Conservation (phyloP, 2,329 filamentous ascomycete genomes). For the Cordyceps tenuipes region DNA sequence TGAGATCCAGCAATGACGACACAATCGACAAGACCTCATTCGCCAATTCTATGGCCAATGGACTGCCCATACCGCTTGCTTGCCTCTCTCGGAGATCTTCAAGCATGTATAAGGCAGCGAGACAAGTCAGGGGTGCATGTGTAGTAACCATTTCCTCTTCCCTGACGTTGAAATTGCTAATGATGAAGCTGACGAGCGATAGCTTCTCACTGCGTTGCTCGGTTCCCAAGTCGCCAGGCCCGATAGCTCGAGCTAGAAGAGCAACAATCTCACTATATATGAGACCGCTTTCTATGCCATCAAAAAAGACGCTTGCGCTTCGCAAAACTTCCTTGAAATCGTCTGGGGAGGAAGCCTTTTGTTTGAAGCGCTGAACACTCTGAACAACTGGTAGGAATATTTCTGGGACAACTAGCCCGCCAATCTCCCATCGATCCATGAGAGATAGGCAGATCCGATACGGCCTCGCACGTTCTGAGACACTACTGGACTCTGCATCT, state of each 20-base stretch:
- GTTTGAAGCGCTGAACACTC: constrained; percentile 69
- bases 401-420: constrained; percentile 76
- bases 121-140: constrained; percentile 65
- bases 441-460: constrained; percentile 89
- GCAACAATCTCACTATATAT: constrained; percentile 80
- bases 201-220: constrained; percentile 54
- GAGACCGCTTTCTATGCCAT: constrained; percentile 87
- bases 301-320: constrained; percentile 93
- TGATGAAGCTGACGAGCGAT: constrained; percentile 69
- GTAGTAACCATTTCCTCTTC: constrained; percentile 92
- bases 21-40: constrained; percentile 39
- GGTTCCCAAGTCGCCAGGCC: constrained; percentile 32
- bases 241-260: constrained; percentile 54
- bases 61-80: constrained; percentile 25
- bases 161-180: constrained; percentile 81
- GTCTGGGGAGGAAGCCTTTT: constrained; percentile 51
- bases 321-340: constrained; percentile 81
- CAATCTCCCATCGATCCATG: constrained; percentile 98
- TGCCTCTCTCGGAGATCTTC: constrained; percentile 39
- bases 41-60: constrained; percentile 24
- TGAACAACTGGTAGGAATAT: constrained; percentile 81
- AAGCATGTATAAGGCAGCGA: constrained; percentile 55
- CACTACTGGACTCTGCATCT: constrained; percentile 20
- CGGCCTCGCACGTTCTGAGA: constrained; percentile 65
- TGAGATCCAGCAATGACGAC: constrained; percentile 50